These are phyloP conservation scores for Malassezia brasiliensis DNA, from an alignment of 1,284 basidiomycete species.

Conservation along the genomic window DNA sequence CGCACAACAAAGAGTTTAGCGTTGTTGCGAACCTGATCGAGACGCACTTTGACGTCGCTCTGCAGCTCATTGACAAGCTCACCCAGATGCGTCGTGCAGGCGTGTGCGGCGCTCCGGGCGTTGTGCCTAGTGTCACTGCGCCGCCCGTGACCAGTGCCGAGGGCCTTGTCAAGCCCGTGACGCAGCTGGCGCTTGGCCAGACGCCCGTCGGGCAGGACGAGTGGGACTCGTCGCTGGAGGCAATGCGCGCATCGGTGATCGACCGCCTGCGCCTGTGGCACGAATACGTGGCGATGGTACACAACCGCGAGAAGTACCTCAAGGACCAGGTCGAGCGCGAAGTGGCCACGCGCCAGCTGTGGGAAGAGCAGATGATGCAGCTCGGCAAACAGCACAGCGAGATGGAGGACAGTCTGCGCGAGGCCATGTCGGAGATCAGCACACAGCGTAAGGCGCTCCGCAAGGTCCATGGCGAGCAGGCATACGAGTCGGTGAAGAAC, in stretches of 20 bases:
- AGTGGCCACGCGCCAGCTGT: conserved; percentile 60
- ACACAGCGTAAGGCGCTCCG: conserved; percentile 50
- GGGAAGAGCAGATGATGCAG: conserved; percentile 82
- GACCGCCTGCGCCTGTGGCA: conserved; percentile 58
- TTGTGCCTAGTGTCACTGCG: not conserved
- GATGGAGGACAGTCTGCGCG: conserved; percentile 61
- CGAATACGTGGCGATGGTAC: conserved; percentile 65
- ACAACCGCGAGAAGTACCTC: conserved; percentile 69
- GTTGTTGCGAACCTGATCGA: conserved; percentile 65
- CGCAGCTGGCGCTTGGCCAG: conserved; percentile 16
- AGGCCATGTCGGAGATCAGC: conserved; percentile 51
- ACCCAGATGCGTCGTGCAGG: not conserved
- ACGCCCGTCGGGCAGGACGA: conserved; percentile 15
- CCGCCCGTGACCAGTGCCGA: not conserved
- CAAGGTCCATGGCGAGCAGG: conserved; percentile 15
- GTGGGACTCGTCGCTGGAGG: conserved; percentile 28
- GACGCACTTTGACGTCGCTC: conserved; percentile 69
- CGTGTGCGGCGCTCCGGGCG: not conserved
- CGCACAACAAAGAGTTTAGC: conserved; percentile 62
- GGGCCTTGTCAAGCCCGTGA: conserved; percentile 2
- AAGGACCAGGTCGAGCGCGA: conserved; percentile 60
- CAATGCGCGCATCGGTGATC: conserved; percentile 59
- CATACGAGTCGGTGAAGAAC: not conserved
- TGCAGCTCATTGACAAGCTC: conserved; percentile 56
- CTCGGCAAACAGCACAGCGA: conserved; percentile 78